Evolutionary conservation across 768 basidiomycete species (phyloP), one percentile per base, ranked within the genome.

Genomic region (Boletus barrowsii): DNA sequence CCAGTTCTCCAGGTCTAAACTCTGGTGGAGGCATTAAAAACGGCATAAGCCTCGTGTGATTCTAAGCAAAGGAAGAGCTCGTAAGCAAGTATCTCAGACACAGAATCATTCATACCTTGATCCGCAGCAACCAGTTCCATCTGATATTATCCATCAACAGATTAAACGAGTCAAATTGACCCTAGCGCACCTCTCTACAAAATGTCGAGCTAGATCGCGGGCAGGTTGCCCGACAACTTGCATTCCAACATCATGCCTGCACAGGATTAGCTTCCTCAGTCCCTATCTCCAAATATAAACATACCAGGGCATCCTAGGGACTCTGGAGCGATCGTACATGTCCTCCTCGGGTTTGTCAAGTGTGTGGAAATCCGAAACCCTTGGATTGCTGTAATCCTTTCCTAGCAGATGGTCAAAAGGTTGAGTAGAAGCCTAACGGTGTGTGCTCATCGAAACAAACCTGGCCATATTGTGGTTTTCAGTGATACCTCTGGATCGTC

Each of bases 151-250:
- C 9, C 30, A 30, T 62, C 32, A 68, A 47, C 14, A 40, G 5
- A 45, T 17, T 18, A 49, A 47, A 45, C 10, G 13, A 17, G 17
- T 10, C 5, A 11, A 39, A 20, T 35, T 17, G 4, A 3, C 17
- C 32, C 14, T 36, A 24, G 58, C 74, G 60, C 57, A 90, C 89
- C 95, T 81, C 70, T 98, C 89, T 15, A 93, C 83, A 62, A 99
- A 99, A 73, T 99, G 97, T 44, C 97, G 83, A 54, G 89, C 90
- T 11, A 98, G 72, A 71, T 99, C 97, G 22, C 96, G 81, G 18
- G 95, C 93, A 45, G 97, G 97, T 67, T 96, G 94, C 4, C 97
- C 97, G 26, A 98, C 89, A 40, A 98, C 85, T 70, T 99, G 97
- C 77, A 98, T 79, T 0, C 86, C 92, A 37, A 98, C 92, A 68